These are phyloP conservation scores for Phytophthora sansomeana DNA, from an alignment of 352 stramenopile species.

Conservation along the genomic window DNA sequence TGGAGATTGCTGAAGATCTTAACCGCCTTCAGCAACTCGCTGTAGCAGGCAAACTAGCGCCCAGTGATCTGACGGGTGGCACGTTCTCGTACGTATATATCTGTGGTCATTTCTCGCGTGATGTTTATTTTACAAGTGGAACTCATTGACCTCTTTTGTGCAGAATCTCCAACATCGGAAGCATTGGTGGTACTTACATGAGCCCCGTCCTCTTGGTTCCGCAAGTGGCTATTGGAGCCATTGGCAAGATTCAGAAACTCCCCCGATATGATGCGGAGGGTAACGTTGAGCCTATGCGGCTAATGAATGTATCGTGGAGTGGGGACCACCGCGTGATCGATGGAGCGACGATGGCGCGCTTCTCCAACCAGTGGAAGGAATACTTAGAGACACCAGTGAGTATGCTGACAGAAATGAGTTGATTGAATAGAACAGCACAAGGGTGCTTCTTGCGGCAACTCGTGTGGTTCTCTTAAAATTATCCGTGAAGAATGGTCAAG, in stretches of 20 bases:
- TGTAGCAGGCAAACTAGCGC: slow-evolving; percentile 78
- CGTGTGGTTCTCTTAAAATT: background rate
- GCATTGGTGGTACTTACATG: slow-evolving; percentile 98
- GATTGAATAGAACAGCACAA: slow-evolving; percentile 29
- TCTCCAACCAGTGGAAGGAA: slow-evolving; percentile 97
- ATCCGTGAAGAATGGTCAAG: no score
- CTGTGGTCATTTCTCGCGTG: background rate
- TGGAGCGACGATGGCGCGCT: slow-evolving; percentile 97
- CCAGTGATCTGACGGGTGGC: slow-evolving; percentile 90
- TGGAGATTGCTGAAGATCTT: slow-evolving; percentile 89
- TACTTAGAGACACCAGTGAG: slow-evolving; percentile 95
- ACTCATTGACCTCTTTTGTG: slow-evolving; percentile 11
- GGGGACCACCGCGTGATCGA: slow-evolving; percentile 99
- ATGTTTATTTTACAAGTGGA: background rate
- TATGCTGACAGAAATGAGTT: slow-evolving; percentile 93
- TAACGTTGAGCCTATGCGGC: slow-evolving; percentile 82
- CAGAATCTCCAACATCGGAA: slow-evolving; percentile 94
- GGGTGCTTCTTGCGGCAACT: background rate
- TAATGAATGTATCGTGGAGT: slow-evolving; percentile 98
- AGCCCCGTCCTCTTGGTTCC: slow-evolving; percentile 95
- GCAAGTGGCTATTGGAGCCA: slow-evolving; percentile 97
- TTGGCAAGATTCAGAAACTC: slow-evolving; percentile 96
- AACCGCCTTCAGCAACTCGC: slow-evolving; percentile 89
- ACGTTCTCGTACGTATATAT: slow-evolving; percentile 88
- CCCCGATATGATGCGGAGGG: slow-evolving; percentile 93